Evolutionary conservation across 768 basidiomycete genomes (phyloP), one percentile per base, ranked within the genome.

Genomic region (Suillus luteus): DNA sequence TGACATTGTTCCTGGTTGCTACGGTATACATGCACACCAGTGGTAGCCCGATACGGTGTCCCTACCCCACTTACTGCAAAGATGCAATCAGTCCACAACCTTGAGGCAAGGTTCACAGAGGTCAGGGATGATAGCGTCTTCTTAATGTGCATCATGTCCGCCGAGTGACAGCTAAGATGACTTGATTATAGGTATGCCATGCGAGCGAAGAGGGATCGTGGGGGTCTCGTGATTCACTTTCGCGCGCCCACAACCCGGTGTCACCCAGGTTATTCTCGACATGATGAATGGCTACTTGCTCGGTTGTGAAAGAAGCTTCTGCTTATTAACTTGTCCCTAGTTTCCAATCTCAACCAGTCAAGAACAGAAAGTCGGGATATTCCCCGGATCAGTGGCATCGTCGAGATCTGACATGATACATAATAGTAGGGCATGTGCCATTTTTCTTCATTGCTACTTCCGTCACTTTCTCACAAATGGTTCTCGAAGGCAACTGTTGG

Each of bases 1-100:
- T 62, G 22, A 17, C 22, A 31, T 40, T 63, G 60, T 41, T 17
- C 59, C 27, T 59, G 54, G 73, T 72, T 65, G 64, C 71, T 63
- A 72, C 65, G 66, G 6, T 55, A 52, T 62, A 43, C 38, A 31
- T 48, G 48, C 54, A 37, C 58, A 31, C 40, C 43, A 61, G 14
- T 27, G 49, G 52, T 15, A 51, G 27, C 27, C 51, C 17, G 51
- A 54, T 54, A 54, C 31, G 40, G 60, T 57, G 10, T 12, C 38
- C 15, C 38, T 27, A 41, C 57, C 31, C 24, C 27, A 27, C 40
- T 31, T 33, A 37, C 40, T 2, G 24, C 27, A 27, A 31, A 10
- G 9, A 59, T 15, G 41, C 40, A 41, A 31, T 33, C 37, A 31
- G 19, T 24, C 61, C 61, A 44, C 61, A 62, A 62, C 40, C 15